phyloP scores from a whole-genome alignment of 352 stramenopile species.

The Phytophthora pini region DNA sequence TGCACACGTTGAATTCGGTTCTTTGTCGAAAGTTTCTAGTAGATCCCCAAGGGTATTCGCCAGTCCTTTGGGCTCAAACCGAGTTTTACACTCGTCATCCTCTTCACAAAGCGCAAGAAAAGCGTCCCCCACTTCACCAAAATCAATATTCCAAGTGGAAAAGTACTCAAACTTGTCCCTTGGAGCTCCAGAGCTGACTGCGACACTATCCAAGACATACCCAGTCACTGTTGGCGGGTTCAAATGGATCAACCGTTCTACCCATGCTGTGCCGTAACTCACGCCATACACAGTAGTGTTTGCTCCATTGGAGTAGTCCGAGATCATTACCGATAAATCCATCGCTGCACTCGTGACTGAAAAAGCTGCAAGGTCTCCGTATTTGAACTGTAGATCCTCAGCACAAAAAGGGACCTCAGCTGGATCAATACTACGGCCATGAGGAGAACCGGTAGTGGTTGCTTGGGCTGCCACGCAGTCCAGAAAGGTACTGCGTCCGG shows the following conservation, averaged over 20 bases:
- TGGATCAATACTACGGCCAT: conserved; percentile 21
- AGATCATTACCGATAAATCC: conserved; percentile 37
- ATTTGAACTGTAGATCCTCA: conserved; percentile 40
- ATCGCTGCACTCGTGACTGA: conserved; percentile 46
- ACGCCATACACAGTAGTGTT: conserved; percentile 47
- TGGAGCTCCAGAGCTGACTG: conserved; percentile 34
- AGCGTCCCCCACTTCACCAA: conserved; percentile 31
- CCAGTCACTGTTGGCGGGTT: conserved; percentile 41
- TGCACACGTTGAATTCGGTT: conserved; percentile 32
- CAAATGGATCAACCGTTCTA: conserved; percentile 57
- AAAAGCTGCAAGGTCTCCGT: conserved; percentile 47
- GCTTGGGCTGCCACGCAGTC: conserved; percentile 48
- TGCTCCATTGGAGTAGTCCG: conserved; percentile 20
- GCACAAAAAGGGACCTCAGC: conserved; percentile 40
- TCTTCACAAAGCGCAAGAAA: conserved; percentile 35
- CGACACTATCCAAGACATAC: conserved; percentile 56
- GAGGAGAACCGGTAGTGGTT: conserved; percentile 40
- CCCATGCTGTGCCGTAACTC: conserved; percentile 57
- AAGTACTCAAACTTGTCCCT: conserved; percentile 41
- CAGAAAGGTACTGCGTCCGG: conserved; percentile 40
- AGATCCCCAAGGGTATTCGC: conserved; percentile 21
- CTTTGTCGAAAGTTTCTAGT: conserved; percentile 25
- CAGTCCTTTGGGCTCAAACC: conserved; percentile 25
- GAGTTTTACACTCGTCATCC: conserved; percentile 23
- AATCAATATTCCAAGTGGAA: conserved; percentile 50